These are phyloP conservation scores for Lecanicillium sp. DNA, from an alignment of 2,329 filamentous ascomycete species.

Conservation along the genomic window DNA sequence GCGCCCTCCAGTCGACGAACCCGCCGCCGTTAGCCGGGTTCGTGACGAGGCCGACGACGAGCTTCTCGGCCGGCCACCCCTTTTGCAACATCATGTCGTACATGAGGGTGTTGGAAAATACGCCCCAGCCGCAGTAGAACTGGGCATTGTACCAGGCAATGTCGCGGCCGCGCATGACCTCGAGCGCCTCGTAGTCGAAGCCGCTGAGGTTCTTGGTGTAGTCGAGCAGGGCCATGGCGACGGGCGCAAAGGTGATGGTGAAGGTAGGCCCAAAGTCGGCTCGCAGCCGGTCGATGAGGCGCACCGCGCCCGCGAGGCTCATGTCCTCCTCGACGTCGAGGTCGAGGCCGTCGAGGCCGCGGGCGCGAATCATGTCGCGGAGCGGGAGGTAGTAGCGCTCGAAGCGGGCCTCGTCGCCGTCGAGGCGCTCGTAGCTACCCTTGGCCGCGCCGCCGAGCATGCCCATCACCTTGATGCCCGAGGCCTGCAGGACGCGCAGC, in stretches of 20 bases:
- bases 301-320: slow-evolving; percentile 57
- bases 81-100: slow-evolving; percentile 45
- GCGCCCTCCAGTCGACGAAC: slow-evolving; percentile 40
- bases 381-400: slow-evolving; percentile 68
- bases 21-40: slow-evolving; percentile 64
- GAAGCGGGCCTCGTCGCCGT: slow-evolving; percentile 52
- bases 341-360: slow-evolving; percentile 62
- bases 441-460: slow-evolving; percentile 83
- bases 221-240: slow-evolving; percentile 62
- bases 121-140: slow-evolving; percentile 88
- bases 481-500: slow-evolving; percentile 60
- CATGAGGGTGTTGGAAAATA: slow-evolving; percentile 34
- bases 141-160: slow-evolving; percentile 87
- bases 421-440: slow-evolving; percentile 58
- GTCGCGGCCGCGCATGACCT: slow-evolving; percentile 54
- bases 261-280: slow-evolving; percentile 63
- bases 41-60: slow-evolving; percentile 77
- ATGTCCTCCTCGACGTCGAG: slow-evolving; percentile 75
- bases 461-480: slow-evolving; percentile 71
- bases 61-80: slow-evolving; percentile 65
- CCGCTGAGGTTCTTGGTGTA: slow-evolving; percentile 60
- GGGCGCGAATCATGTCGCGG: slow-evolving; percentile 52
- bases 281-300: slow-evolving; percentile 60
- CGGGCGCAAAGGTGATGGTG: slow-evolving; percentile 74
- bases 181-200: slow-evolving; percentile 71